Evolutionary conservation across 2,329 filamentous ascomycete genomes (phyloP), one percentile per base, ranked within the genome.

Genomic region (Hypoxylon sp.): DNA sequence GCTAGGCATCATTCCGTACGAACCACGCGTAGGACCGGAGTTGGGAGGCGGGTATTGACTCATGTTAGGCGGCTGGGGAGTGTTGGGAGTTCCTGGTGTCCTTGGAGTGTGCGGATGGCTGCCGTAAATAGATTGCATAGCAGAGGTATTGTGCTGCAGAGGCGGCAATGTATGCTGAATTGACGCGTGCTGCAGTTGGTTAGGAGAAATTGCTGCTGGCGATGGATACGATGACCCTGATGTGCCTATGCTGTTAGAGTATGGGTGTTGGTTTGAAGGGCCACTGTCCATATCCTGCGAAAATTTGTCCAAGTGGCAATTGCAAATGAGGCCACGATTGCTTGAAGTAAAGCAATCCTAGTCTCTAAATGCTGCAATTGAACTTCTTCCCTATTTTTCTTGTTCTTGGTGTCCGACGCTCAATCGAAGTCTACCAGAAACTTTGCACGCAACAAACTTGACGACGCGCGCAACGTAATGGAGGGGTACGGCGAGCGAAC

Each of bases 31-130:
- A 51, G 74, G 73, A 28, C 72, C 74, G 17, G 74, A 64, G 53
- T 74, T 76, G 5, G 74, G 75, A 14, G 74, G 75, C 23, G 75
- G 75, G 32, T 76, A 76, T 60, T 74, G 74, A 68, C 83, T 81
- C 82, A 89, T 84, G 74, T 80, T 83, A 57, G 81, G 80, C 38
- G 87, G 86, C 62, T 84, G 86, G 38, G 88, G 87, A 28, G 87
- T 88, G 75, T 87, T 89, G 38, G 88, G 87, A 14, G 88, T 89
- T n/a, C 86, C 85, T 50, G 87, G 86, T 21, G 87, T 89, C 75
- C 87, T 84, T 71, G 88, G 88, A 49, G 87, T 89, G 74, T 90
- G 87, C 73, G 85, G 85, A 77, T 89, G 85, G 75, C 81, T 87
- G 64, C 85, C 85, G 80, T 90, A 90, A 63, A 84, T 79, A 58